Percentiles rank a stretch among this genome's conserved stretches.
Evolutionary conservation across 495 filamentous ascomycete species (phyloP).

Genomic region (Amniculicola lignicola): DNA sequence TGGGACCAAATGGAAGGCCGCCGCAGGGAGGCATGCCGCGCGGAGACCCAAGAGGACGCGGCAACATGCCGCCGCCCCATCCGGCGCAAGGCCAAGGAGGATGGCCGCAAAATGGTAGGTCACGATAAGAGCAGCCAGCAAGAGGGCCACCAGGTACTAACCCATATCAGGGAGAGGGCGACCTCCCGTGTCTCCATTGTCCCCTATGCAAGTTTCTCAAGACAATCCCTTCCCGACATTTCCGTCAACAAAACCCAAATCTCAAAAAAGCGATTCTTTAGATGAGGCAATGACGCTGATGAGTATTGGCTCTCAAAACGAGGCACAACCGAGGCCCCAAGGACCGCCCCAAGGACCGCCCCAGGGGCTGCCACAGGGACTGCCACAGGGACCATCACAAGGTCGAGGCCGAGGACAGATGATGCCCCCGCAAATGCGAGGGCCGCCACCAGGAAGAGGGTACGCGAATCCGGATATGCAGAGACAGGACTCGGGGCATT

Average conservation of each 20-base stretch:
- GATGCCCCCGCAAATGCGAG: slow-evolving; percentile 7
- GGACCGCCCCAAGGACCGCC: background rate
- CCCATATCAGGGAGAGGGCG: slow-evolving; percentile 31
- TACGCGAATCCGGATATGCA: slow-evolving; percentile 16
- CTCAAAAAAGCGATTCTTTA: slow-evolving; percentile 34
- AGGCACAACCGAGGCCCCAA: slow-evolving; percentile 54
- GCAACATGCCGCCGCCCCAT: slow-evolving; percentile 9
- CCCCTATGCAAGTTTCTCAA: slow-evolving; percentile 53
- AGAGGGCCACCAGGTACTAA: background rate
- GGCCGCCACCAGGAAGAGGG: slow-evolving; percentile 15
- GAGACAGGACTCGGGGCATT: slow-evolving; percentile 31
- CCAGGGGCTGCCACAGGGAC: background rate
- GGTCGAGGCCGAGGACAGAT: slow-evolving; percentile 16
- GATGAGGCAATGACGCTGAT: slow-evolving; percentile 32
- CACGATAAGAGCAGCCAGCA: no score
- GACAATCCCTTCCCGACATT: slow-evolving; percentile 70
- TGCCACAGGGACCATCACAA: slow-evolving; percentile 1
- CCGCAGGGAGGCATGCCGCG: slow-evolving; percentile 20
- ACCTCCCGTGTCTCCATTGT: slow-evolving; percentile 41
- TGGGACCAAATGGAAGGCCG: slow-evolving; percentile 14
- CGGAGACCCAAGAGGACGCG: slow-evolving; percentile 17
- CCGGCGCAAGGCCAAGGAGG: slow-evolving; percentile 17
- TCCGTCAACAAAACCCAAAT: slow-evolving; percentile 51
- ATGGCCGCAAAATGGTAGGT: no score
- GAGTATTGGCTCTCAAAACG: no score